These are phyloP conservation scores for Neurospora crassa DNA, from an alignment of 2,329 filamentous ascomycete genomes.

Conservation along the genomic window DNA sequence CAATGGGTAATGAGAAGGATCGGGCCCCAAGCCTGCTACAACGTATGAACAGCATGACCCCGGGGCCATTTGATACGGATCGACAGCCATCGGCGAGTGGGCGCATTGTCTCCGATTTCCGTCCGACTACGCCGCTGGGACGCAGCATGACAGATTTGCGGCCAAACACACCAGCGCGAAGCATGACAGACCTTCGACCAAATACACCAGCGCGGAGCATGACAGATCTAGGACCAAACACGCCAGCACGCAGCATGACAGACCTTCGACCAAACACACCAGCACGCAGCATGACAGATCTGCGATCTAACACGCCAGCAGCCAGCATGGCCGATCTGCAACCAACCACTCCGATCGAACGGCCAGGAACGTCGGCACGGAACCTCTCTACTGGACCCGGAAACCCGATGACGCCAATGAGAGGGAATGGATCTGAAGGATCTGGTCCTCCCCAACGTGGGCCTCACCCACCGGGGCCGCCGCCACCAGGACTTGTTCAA, in stretches of 20 bases:
- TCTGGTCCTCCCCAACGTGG: constrained; percentile 40
- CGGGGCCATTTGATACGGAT: constrained; percentile 53
- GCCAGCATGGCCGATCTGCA: neutral
- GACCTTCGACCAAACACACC: neutral
- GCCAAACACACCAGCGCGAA: neutral
- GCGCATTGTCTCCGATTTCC: constrained; percentile 10
- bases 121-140: neutral
- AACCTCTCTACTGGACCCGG: constrained; percentile 24
- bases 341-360: constrained; percentile 11
- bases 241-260: neutral
- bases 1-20: constrained; percentile 30
- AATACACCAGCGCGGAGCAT: neutral
- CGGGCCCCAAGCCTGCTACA: constrained; percentile 37
- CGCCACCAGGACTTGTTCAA: constrained; percentile 5
- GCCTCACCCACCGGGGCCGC: neutral
- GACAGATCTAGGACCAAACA: neutral
- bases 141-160: neutral
- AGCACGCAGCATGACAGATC: neutral
- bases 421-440: constrained; percentile 47
- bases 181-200: neutral
- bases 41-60: constrained; percentile 55
- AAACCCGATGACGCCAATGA: constrained; percentile 28
- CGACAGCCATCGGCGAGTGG: constrained; percentile 22
- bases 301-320: neutral
- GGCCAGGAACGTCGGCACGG: constrained; percentile 24